Conservation (phyloP, 1,284 basidiomycete genomes). For the Malassezia sympodialis region DNA sequence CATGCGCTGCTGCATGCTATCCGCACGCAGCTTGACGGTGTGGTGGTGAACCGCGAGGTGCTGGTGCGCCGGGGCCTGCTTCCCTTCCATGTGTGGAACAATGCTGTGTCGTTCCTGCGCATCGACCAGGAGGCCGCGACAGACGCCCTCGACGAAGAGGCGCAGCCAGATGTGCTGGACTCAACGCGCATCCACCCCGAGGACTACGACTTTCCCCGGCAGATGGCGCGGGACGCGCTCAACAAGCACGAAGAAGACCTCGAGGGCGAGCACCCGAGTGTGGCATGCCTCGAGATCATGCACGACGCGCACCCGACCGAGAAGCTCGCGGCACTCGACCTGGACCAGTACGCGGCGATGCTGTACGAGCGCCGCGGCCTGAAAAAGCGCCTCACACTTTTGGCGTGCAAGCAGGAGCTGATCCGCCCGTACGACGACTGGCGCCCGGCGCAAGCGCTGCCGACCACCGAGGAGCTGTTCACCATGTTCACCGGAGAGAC, state of each 20-base stretch:
- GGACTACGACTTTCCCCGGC: conserved; percentile 92
- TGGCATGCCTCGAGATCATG: conserved; percentile 59
- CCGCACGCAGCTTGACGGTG: conserved; percentile 35
- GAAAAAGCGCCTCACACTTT: conserved; percentile 56
- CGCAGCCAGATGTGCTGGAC: conserved; percentile 75
- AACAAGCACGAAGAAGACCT: conserved; percentile 56
- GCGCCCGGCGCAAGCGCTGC: conserved; percentile 61
- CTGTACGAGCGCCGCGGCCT: conserved; percentile 57
- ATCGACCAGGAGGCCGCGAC: conserved; percentile 53
- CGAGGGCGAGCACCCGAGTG: conserved; percentile 37
- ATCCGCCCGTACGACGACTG: conserved; percentile 72
- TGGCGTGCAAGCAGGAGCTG: conserved; percentile 67
- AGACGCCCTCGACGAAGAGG: conserved; percentile 51
- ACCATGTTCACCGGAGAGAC: conserved; percentile 96
- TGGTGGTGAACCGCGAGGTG: conserved; percentile 37
- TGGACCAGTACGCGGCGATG: conserved; percentile 93
- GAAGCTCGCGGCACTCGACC: conserved; percentile 79
- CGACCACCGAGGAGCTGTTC: conserved; percentile 69
- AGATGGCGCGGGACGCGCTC: conserved; percentile 95
- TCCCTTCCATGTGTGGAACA: conserved; percentile 35
- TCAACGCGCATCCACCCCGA: conserved; percentile 93
- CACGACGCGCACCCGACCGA: conserved; percentile 65
- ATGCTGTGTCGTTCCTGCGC: conserved; percentile 62
- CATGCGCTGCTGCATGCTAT: conserved; percentile 60
- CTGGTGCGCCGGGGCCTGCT: conserved; percentile 31